Evolutionary conservation across 768 basidiomycete species (phyloP), one percentile per base, ranked within the genome.

Genomic region (Lentinula sp.): DNA sequence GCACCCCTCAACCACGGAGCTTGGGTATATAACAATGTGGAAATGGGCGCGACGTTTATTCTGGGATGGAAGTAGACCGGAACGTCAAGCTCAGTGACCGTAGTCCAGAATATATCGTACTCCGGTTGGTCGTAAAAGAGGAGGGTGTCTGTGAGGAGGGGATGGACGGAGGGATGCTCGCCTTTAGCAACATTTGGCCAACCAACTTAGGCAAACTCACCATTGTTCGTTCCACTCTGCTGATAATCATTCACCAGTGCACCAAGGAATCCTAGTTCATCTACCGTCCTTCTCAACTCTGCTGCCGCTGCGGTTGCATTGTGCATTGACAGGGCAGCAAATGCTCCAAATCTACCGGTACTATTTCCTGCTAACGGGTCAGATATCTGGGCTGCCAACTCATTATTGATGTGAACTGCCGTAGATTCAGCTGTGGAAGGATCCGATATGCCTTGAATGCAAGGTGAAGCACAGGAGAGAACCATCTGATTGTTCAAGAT

Each of bases 211-310:
- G 12, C 6, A 35, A 35, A 35, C 50, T 23, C 59, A 60, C 59
- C 59, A 50, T 60, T 60, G 43, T 60, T n/a, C 18, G 32, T 13
- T 23, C 77, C 77, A 3, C 76, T 74, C 61, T 79, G 74, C 53
- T 79, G 78, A 66, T 74, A 80, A 59, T 80, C 77, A 55, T 80
- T 80, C n/a, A 79, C 32, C 59, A 80, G 60, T 8, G 73, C 77
- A 4, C 77, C 78, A n/a, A 78, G 61, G 33, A 79, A 74, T 15
- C 79, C 79, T 0, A 79, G 70, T 42, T 79, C 72, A 7, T 68
- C 64, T 6, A 79, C 74, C 1, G 77, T 59, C 35, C 78, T 73
- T 7, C 71, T 71, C 18, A 80, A 66, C 50, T 80, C 78, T 28
- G 69, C 66, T 4, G 72, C 75, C 3, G 78, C 79, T 16, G 64